Evolutionary conservation across 2,329 filamentous ascomycete genomes (phyloP).

Genomic region (Endoconidiophora laricicola): DNA sequence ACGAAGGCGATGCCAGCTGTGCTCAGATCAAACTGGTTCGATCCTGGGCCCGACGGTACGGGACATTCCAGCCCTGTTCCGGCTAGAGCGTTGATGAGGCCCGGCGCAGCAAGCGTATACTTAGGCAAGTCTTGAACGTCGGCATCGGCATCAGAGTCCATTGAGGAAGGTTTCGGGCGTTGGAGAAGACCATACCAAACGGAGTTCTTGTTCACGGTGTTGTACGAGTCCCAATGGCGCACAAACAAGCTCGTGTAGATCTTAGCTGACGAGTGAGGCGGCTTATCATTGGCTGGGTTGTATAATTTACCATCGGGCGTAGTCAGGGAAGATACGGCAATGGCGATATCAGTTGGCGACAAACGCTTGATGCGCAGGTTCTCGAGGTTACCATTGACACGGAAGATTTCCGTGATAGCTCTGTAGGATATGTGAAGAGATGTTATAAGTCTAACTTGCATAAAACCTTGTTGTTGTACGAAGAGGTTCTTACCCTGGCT

Average conservation of each 20-base stretch:
- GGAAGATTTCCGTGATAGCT: constrained; percentile 8
- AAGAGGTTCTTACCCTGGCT: constrained; percentile 6
- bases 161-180: constrained; percentile 12
- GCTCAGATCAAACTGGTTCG: constrained; percentile 65
- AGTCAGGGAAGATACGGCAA: constrained; percentile 46
- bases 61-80: constrained; percentile 46
- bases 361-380: constrained; percentile 42
- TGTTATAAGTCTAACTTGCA: not conserved
- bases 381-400: constrained; percentile 30
- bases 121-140: constrained; percentile 16
- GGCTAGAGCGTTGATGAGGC: constrained; percentile 47
- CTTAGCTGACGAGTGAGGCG: constrained; percentile 45
- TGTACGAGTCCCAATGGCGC: constrained; percentile 70
- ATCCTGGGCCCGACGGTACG: constrained; percentile 61
- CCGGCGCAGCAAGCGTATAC: constrained; percentile 26
- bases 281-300: constrained; percentile 44
- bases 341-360: constrained; percentile 31
- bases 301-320: constrained; percentile 53
- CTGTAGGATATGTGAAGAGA: not conserved
- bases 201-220: constrained; percentile 49
- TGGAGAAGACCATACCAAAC: constrained; percentile 55
- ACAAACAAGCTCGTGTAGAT: constrained; percentile 63
- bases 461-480: not conserved
- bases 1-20: constrained; percentile 52
- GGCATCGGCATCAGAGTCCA: no score